Conservation (phyloP, 2,329 filamentous ascomycete genomes). For the Fusarium metavorans region DNA sequence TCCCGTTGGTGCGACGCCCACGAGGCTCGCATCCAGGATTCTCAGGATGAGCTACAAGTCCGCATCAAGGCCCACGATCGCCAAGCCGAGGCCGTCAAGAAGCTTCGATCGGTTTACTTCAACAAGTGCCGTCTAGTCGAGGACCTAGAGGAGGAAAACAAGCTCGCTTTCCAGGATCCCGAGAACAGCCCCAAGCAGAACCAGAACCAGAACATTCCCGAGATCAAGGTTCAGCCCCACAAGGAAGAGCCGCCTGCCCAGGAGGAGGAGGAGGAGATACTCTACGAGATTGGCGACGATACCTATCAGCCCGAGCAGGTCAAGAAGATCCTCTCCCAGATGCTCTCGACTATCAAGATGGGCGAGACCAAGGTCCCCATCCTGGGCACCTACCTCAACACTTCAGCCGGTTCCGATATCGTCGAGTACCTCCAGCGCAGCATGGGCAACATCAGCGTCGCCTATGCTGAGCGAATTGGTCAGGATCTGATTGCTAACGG, state of each 20-base stretch:
- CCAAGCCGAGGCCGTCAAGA: constrained; percentile 90
- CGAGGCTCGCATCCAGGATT: constrained; percentile 89
- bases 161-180: constrained; percentile 94
- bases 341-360: constrained; percentile 87
- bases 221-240: constrained; percentile 86
- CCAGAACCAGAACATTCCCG: constrained; percentile 72
- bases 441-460: constrained; percentile 85
- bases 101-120: constrained; percentile 95
- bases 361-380: constrained; percentile 96
- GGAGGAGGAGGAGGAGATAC: constrained; percentile 80
- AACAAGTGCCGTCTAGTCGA: constrained; percentile 98
- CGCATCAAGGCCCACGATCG: constrained; percentile 94
- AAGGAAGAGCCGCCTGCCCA: constrained; percentile 65
- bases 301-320: constrained; percentile 86
- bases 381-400: constrained; percentile 93
- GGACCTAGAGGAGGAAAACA: constrained; percentile 98
- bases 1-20: constrained; percentile 96
- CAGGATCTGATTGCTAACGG: constrained; percentile 91
- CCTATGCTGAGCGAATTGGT: constrained; percentile 93
- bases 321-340: constrained; percentile 89
- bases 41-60: constrained; percentile 91
- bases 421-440: constrained; percentile 94
- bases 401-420: constrained; percentile 90
- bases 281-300: constrained; percentile 91
- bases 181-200: constrained; percentile 73